Evolutionary conservation across 306 rosid genomes (phyloP).

Genomic region (Cucurbita argyrosperma): DNA sequence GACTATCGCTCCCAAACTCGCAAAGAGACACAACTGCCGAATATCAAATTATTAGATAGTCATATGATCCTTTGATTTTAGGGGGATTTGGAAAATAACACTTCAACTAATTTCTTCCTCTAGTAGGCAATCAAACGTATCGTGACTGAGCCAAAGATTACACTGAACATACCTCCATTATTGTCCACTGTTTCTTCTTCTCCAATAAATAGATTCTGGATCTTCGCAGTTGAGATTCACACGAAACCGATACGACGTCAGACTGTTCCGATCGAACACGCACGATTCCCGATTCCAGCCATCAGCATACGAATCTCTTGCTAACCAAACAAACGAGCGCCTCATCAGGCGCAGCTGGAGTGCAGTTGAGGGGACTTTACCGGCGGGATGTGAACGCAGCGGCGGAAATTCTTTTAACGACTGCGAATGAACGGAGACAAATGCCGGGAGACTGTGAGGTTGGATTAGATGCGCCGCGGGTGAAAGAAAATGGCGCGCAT

Average conservation of each 20-base stretch:
- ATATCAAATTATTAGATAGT: no score
- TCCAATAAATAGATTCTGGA: not conserved
- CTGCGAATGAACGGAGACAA: not conserved
- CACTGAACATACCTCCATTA: no score
- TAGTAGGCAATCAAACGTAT: not conserved
- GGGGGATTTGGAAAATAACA: not conserved
- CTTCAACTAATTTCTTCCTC: not conserved
- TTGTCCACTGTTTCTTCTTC: not conserved
- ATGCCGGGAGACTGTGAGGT: no score
- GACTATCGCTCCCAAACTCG: no score
- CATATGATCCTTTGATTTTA: not conserved
- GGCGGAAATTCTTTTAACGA: not conserved
- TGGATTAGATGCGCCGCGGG: not conserved
- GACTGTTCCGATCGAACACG: not conserved
- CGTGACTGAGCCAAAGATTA: not conserved
- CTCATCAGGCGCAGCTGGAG: not conserved
- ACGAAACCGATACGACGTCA: not conserved
- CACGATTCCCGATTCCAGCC: not conserved
- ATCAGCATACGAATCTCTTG: not conserved
- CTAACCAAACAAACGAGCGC: not conserved
- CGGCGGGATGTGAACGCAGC: not conserved
- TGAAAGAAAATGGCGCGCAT: not conserved
- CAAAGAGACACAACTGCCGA: no score
- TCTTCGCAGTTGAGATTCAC: not conserved
- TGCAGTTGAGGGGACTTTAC: not conserved